phyloP scores from a whole-genome alignment of 2,329 filamentous ascomycete genomes.

The Talaromyces sp. region DNA sequence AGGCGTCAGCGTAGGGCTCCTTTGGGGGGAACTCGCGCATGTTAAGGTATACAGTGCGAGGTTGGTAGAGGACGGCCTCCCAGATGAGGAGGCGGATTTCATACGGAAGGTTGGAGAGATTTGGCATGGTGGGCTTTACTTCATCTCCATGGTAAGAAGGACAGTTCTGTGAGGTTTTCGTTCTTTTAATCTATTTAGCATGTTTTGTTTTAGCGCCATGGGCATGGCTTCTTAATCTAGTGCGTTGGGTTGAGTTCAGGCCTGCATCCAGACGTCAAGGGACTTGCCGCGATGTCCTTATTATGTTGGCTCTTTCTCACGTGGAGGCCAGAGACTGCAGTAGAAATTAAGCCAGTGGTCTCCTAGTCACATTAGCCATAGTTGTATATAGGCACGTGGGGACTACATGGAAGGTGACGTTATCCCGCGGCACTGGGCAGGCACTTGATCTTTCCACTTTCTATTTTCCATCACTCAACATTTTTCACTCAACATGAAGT shows the following conservation, averaged over 20 bases:
- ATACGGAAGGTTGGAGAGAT: not conserved
- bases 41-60: not conserved
- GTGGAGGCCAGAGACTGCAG: not conserved
- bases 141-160: not conserved
- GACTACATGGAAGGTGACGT: conserved; percentile 1
- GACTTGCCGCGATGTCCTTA: not conserved
- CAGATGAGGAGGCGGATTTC: conserved; percentile 2
- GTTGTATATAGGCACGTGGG: not conserved
- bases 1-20: not conserved
- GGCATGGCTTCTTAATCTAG: not conserved
- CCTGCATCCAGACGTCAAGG: not conserved
- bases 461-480: too few species aligned
- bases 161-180: not conserved
- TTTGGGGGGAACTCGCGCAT: not conserved
- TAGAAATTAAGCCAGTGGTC: not conserved
- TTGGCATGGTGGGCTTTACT: not conserved
- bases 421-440: not conserved
- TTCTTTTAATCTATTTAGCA: not conserved
- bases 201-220: not conserved
- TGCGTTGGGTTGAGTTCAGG: not conserved
- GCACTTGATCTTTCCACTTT: not conserved
- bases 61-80: not conserved
- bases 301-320: not conserved
- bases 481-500: not conserved
- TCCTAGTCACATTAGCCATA: not conserved